phyloP scores from a whole-genome alignment of 2,329 filamentous ascomycete species.

The Alternaria sp. region DNA sequence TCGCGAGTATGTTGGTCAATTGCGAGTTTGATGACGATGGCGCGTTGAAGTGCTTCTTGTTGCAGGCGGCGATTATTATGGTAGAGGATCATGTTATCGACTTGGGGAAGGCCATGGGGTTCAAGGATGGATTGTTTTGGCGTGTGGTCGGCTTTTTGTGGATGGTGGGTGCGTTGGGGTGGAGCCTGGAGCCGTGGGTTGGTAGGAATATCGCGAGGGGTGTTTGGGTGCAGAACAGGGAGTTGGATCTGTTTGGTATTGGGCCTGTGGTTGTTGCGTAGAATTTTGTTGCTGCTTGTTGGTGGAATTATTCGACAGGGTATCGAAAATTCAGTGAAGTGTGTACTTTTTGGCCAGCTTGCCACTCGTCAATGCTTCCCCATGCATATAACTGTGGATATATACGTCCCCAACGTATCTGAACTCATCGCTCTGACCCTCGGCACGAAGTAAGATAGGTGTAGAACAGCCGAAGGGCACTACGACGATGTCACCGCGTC shows the following conservation, averaged over 20 bases:
- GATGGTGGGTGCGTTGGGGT: slow-evolving; percentile 28
- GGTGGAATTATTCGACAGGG: no score
- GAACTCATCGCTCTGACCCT: neutral
- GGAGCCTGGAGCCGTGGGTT: slow-evolving; percentile 13
- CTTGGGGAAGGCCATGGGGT: slow-evolving; percentile 25
- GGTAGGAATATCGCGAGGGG: slow-evolving; percentile 13
- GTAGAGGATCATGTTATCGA: slow-evolving; percentile 40
- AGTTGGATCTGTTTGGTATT: slow-evolving; percentile 27
- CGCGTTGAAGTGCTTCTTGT: slow-evolving; percentile 25
- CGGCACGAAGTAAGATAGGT: neutral
- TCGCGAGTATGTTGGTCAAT: slow-evolving; percentile 23
- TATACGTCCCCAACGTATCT: neutral
- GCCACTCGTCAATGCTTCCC: neutral
- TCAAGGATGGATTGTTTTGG: slow-evolving; percentile 23
- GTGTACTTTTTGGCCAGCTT: neutral
- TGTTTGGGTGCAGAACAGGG: slow-evolving; percentile 29
- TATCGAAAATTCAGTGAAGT: no score
- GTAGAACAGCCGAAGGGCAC: neutral
- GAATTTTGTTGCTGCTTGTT: no score
- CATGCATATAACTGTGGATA: neutral
- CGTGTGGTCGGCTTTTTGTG: slow-evolving; percentile 29
- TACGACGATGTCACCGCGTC: neutral
- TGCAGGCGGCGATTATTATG: slow-evolving; percentile 34
- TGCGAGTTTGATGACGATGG: slow-evolving; percentile 21
- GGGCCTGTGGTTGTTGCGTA: slow-evolving; percentile 14